These are phyloP conservation scores for Carex littledalei DNA, from an alignment of 176 grass and related monocot genomes.

Conservation along the genomic window DNA sequence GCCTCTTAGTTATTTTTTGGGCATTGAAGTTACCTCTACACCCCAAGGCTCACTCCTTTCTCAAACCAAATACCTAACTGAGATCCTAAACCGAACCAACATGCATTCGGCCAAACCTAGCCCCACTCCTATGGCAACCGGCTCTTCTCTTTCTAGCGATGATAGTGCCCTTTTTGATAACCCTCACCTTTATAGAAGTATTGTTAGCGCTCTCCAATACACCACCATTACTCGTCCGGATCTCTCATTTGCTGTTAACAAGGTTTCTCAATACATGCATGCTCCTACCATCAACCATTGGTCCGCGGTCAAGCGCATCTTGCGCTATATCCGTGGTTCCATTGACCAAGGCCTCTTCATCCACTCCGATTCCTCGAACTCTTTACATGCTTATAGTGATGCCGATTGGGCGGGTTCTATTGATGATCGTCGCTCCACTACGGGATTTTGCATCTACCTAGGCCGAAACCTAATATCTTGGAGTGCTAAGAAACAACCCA, in stretches of 20 bases:
- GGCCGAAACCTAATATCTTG: neutral
- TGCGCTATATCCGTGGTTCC: neutral
- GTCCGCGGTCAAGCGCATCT: neutral
- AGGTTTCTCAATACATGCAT: neutral
- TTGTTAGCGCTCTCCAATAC: neutral
- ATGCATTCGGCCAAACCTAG: too few species aligned
- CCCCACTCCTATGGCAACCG: neutral
- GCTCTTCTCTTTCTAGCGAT: neutral
- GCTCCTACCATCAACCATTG: neutral
- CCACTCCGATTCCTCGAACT: neutral
- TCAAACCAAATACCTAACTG: too few species aligned
- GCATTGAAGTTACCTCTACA: too few species aligned
- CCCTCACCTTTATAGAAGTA: neutral
- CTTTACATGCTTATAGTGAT: neutral
- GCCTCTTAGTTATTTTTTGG: too few species aligned
- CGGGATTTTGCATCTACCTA: neutral
- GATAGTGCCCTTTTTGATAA: neutral
- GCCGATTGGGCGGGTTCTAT: neutral
- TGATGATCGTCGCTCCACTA: neutral
- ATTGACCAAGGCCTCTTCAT: neutral
- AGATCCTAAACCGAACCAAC: too few species aligned
- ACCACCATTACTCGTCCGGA: neutral
- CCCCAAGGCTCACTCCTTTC: too few species aligned
- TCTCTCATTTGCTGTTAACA: neutral
- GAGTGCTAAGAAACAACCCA: neutral